phyloP scores from a whole-genome alignment of 2,329 filamentous ascomycete species.

The Sporothrix mexicana region DNA sequence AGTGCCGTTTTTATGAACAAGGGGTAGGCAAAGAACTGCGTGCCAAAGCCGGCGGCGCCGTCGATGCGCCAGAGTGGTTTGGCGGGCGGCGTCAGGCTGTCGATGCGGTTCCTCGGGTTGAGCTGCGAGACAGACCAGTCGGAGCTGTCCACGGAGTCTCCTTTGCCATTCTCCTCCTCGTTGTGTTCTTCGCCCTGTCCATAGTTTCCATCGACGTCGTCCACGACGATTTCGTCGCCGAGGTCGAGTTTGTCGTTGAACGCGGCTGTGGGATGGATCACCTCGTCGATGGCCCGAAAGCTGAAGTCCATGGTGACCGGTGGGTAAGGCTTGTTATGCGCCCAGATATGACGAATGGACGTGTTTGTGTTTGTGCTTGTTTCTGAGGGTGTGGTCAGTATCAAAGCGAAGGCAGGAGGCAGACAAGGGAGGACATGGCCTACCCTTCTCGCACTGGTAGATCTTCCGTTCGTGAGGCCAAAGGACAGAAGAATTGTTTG shows the following conservation, averaged over 20 bases:
- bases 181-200: constrained; percentile 16
- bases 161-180: neutral
- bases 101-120: constrained; percentile 66
- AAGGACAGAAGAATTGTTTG: no score
- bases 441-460: neutral
- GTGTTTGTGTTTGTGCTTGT: no score
- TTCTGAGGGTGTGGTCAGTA: neutral
- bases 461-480: neutral
- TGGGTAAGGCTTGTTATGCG: neutral
- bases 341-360: no score
- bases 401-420: no score
- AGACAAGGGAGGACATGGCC: no score
- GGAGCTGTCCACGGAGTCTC: neutral
- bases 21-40: constrained; percentile 63
- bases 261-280: constrained; percentile 64
- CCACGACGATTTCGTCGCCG: neutral
- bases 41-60: constrained; percentile 62
- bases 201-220: neutral
- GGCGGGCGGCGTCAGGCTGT: constrained; percentile 56
- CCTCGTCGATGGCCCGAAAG: constrained; percentile 58
- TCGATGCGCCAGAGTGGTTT: constrained; percentile 63
- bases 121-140: constrained; percentile 58
- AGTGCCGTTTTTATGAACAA: constrained; percentile 50
- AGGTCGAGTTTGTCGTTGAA: constrained; percentile 43
- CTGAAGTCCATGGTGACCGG: constrained; percentile 58